A percentile compares a stretch with the other conserved stretches of the same genome.
Conservation (phyloP, 2,329 filamentous ascomycete species). For the Dothiorella sarmentorum region DNA sequence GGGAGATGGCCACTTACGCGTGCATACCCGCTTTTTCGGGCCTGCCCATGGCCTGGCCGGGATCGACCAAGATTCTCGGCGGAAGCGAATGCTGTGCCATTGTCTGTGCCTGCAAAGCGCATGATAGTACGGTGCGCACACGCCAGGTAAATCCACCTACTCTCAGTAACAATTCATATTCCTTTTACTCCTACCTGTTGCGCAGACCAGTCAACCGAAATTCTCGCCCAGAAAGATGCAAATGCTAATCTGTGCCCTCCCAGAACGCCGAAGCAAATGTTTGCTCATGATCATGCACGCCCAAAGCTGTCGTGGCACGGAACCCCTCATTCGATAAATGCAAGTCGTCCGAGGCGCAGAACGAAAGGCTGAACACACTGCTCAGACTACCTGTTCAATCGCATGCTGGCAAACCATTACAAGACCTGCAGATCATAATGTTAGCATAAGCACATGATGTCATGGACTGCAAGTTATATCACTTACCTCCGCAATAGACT, state of each 20-base stretch:
- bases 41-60: not conserved
- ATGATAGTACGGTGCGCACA: not conserved
- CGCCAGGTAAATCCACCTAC: not conserved
- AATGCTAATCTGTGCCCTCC: not conserved
- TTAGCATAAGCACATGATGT: not conserved
- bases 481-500: conserved; percentile 42
- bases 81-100: not conserved
- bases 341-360: conserved; percentile 4
- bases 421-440: not conserved
- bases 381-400: not conserved
- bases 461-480: not conserved
- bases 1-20: not conserved
- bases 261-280: not conserved
- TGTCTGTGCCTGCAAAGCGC: not conserved
- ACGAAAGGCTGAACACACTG: not conserved
- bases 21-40: not conserved
- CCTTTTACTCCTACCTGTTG: not conserved
- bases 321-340: not conserved
- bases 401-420: not conserved
- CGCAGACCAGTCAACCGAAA: not conserved
- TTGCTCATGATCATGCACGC: not conserved
- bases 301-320: not conserved
- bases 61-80: conserved; percentile 7
- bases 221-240: not conserved
- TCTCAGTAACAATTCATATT: not conserved